Evolutionary conservation across 2,329 filamentous ascomycete genomes (phyloP), one percentile per base, ranked within the genome.

Genomic region (Xylaria sp.): DNA sequence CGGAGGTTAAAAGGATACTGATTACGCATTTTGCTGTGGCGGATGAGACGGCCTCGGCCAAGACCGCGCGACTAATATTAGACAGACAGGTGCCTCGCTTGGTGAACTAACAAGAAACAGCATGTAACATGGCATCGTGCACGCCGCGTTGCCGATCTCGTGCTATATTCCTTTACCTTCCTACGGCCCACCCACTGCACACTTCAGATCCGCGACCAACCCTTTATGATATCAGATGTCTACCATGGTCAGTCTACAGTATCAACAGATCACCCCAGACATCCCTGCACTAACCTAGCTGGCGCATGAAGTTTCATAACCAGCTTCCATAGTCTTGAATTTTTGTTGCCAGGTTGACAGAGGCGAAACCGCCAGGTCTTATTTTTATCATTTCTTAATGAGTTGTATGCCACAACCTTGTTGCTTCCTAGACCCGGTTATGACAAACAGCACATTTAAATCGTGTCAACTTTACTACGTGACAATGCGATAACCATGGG

Each of bases 211-310:
- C 62, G 67, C 53, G 63, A 60, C 53, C 61, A 56, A 63, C 57
- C 43, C 50, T 25, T 42, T 42, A 60, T 64, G 50, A 51, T 50
- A 31, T 31, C 28, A 31, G 9, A 31, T 31, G 4, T n/a, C 19
- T 42, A 25, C 33, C 9, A 43, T 23, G 17, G 40, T 50, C 46
- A 66, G 62, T 47, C 54, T 31, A 31, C 28, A 31, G 63, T 61
- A 60, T 19, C 40, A 25, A 33, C 47, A 35, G 54, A 14, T 35
- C 46, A 25, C 14, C 49, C 49, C 14, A 31, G 61, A 9, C 62
- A 55, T 61, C 65, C 63, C 59, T 64, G 60, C 58, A 35, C 51
- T 43, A 53, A 43, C 63, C 59, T 46, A 64, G 57, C 51, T 47
- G 49, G 58, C 19, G 43, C 56, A 63, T 62, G 33, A 55, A 52